Evolutionary conservation across 306 rosid species (phyloP).

Genomic region (Acacia melanoxylon): DNA sequence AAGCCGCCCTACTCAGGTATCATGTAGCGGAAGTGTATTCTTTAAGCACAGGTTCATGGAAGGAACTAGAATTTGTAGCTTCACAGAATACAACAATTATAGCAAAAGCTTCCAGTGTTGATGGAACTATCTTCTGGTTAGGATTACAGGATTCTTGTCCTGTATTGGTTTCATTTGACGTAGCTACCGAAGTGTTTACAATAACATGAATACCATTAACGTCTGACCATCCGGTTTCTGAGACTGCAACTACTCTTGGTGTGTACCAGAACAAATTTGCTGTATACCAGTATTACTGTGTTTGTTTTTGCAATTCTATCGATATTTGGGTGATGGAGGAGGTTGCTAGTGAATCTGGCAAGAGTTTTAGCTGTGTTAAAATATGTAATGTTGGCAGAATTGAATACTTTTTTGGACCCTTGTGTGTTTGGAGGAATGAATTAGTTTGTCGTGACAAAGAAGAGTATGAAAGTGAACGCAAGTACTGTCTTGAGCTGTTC

Average conservation of each 20-base stretch:
- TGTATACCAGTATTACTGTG: neutral
- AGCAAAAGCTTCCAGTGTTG: too few relatives aligned
- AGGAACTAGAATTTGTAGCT: neutral
- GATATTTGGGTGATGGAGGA: neutral
- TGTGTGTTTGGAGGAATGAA: neutral
- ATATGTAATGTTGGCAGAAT: fast-evolving
- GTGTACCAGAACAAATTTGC: neutral
- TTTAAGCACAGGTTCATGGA: neutral
- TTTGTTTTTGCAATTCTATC: neutral
- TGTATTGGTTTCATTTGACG: neutral
- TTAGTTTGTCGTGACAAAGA: neutral
- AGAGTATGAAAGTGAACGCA: neutral
- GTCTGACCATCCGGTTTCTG: too few relatives aligned
- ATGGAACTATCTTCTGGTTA: neutral
- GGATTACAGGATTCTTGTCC: neutral
- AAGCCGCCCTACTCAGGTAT: neutral
- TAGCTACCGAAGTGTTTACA: neutral
- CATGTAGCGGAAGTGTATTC: neutral
- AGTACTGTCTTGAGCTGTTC: neutral
- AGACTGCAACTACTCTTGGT: neutral
- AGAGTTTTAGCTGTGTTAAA: neutral
- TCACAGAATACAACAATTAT: neutral
- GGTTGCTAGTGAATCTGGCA: neutral
- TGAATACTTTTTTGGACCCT: neutral
- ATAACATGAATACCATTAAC: neutral